These are phyloP conservation scores for Entomortierella chlamydospora DNA, from an alignment of 192 early-diverging fungal species.

Conservation along the genomic window DNA sequence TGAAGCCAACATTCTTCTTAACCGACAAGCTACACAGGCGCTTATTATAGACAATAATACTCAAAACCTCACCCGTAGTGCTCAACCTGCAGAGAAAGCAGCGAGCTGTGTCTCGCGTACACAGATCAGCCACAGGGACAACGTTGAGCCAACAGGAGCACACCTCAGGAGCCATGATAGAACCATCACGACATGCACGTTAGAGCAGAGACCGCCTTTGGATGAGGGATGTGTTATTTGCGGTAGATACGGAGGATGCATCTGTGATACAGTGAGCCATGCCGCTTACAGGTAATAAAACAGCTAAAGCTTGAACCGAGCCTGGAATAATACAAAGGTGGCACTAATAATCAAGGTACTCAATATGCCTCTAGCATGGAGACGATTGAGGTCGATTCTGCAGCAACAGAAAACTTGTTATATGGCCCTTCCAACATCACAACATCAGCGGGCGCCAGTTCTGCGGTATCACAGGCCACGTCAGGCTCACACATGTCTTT, in stretches of 20 bases:
- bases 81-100: no score
- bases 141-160: neutral
- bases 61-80: neutral
- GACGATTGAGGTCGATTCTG: no score
- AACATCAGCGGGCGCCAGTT: no score
- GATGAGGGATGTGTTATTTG: conserved; percentile 56
- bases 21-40: neutral
- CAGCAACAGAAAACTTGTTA: no score
- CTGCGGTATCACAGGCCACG: neutral
- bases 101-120: no score
- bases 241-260: conserved; percentile 61
- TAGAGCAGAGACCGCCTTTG: conserved; percentile 33
- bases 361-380: no score
- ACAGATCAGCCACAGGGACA: no score
- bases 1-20: neutral
- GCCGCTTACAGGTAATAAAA: conserved; percentile 58
- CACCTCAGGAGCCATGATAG: neutral
- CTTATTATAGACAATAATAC: neutral
- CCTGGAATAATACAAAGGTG: conserved; percentile 20
- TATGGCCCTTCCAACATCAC: no score
- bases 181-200: neutral
- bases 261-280: conserved; percentile 53
- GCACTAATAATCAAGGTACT: no score
- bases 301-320: conserved; percentile 1
- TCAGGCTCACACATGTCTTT: neutral